Percentiles rank a stretch among this genome's conserved stretches.
Evolutionary conservation across 2,329 filamentous ascomycete genomes (phyloP).

Genomic region (Xylaria sp.): DNA sequence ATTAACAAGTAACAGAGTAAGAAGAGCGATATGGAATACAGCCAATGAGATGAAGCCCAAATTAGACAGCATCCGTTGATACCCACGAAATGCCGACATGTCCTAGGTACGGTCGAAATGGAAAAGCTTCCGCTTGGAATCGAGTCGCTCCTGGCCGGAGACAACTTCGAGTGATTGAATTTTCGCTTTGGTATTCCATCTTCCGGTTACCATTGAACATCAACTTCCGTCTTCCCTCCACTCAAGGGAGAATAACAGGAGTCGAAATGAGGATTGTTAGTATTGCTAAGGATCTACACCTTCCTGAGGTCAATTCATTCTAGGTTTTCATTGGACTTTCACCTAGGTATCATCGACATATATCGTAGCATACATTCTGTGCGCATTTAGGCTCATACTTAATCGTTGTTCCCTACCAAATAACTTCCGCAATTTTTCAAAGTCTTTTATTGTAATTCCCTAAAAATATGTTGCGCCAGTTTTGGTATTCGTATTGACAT

Average conservation of each 20-base stretch:
- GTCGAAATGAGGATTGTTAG: not conserved
- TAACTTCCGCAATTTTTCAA: no score
- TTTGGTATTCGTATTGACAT: no score
- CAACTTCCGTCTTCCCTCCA: not conserved
- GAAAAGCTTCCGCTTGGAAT: not conserved
- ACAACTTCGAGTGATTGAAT: not conserved
- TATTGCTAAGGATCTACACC: not conserved
- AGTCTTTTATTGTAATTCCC: no score
- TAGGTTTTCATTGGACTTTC: not conserved
- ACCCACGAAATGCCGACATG: not conserved
- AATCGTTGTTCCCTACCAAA: no score
- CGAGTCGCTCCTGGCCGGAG: not conserved
- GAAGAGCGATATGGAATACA: not conserved
- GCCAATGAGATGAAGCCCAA: not conserved
- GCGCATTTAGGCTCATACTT: no score
- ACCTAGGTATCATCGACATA: not conserved
- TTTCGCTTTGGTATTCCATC: not conserved
- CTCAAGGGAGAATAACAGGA: no score
- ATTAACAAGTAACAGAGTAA: not conserved
- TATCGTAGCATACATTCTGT: no score
- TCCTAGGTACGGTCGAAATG: not conserved
- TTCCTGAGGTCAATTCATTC: not conserved
- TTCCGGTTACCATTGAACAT: not conserved
- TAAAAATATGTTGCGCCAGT: no score
- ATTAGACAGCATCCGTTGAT: not conserved